These are phyloP conservation scores for Russula lepida DNA, from an alignment of 768 basidiomycete genomes.

Conservation along the genomic window DNA sequence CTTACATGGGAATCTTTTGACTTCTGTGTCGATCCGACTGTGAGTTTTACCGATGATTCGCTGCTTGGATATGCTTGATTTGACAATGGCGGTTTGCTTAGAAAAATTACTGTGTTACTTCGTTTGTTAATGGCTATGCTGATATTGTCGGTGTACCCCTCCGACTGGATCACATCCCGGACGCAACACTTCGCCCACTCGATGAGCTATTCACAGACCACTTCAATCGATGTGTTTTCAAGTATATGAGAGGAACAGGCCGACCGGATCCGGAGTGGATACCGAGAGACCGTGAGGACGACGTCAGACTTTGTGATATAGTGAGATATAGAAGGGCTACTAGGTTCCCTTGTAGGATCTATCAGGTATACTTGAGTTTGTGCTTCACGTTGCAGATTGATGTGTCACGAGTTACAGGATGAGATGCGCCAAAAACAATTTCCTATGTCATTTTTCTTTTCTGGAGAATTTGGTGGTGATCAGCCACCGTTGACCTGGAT, in stretches of 20 bases:
- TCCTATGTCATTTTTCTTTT: too few species aligned
- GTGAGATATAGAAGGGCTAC: too few species aligned
- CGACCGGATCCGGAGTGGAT: not conserved
- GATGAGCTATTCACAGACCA: not conserved
- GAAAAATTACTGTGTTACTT: not conserved
- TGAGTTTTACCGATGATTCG: too few species aligned
- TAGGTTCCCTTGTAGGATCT: too few species aligned
- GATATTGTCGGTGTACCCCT: not conserved
- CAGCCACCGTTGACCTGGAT: not conserved
- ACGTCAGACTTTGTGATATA: too few species aligned
- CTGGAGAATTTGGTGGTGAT: too few species aligned
- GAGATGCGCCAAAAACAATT: too few species aligned
- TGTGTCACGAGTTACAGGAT: too few species aligned
- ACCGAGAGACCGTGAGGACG: not conserved
- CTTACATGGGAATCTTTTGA: not conserved
- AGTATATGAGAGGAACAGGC: not conserved
- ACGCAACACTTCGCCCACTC: slow-evolving; percentile 1
- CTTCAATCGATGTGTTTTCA: not conserved
- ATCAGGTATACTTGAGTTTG: too few species aligned
- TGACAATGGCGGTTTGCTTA: not conserved
- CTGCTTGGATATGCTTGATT: not conserved
- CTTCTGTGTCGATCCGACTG: not conserved
- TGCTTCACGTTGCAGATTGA: too few species aligned
- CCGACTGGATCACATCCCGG: not conserved
- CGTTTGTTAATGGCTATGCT: not conserved